A percentile compares a stretch with the other conserved stretches of the same genome.
Evolutionary conservation across 805 yeast genomes (phyloP).

Genomic region (Metschnikowia matae): DNA sequence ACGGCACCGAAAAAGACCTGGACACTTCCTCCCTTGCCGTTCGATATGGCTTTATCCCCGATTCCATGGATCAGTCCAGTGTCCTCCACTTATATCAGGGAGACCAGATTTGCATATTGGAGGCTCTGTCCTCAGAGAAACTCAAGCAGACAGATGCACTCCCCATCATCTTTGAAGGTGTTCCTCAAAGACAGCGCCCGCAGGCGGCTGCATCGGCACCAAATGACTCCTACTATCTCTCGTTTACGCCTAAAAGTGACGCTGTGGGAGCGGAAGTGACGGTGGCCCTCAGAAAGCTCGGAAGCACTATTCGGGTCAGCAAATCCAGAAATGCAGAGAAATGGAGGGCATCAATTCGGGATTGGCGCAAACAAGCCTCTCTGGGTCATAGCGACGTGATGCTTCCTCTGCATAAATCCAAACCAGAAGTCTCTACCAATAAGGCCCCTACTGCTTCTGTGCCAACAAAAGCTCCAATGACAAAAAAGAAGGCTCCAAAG

Average conservation of each 20-base stretch:
- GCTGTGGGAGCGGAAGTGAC: background rate
- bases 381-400: background rate
- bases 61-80: slow-evolving; percentile 35
- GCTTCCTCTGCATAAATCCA: background rate
- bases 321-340: slow-evolving; percentile 35
- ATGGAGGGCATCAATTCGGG: slow-evolving; percentile 21
- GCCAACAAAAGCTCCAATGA: background rate
- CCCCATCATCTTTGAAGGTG: slow-evolving; percentile 39
- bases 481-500: background rate
- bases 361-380: slow-evolving; percentile 1
- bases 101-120: slow-evolving; percentile 30
- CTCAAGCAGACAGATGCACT: slow-evolving; percentile 11
- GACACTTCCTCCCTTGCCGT: slow-evolving; percentile 17
- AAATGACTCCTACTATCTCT: slow-evolving; percentile 31
- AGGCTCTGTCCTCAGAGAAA: slow-evolving; percentile 25
- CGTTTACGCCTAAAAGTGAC: slow-evolving; percentile 17
- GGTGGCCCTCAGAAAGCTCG: slow-evolving; percentile 22
- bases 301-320: slow-evolving; percentile 32
- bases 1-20: background rate
- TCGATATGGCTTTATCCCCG: slow-evolving; percentile 40
- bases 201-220: slow-evolving; percentile 9
- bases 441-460: background rate
- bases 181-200: slow-evolving; percentile 26
- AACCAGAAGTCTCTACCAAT: background rate
- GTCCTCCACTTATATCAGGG: slow-evolving; percentile 33